Evolutionary conservation across 208 protist genomes (phyloP).

Genomic region (Acanthamoeba divionensis): DNA sequence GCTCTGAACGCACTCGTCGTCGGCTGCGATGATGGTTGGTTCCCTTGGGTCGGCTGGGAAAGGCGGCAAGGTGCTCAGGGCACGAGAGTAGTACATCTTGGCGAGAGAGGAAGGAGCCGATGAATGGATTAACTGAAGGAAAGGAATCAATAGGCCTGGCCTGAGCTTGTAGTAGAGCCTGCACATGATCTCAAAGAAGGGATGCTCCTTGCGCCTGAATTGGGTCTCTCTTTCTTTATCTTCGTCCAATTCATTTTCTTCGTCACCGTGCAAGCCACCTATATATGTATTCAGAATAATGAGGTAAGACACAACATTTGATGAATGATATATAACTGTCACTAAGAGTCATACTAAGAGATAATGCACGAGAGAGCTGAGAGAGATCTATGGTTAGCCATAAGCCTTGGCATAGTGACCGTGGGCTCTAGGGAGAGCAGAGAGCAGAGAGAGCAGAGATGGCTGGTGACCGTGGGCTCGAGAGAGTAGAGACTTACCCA

Average conservation of each 20-base stretch:
- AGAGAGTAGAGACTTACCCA: too few species aligned
- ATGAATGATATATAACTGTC: too few species aligned
- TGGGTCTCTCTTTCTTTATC: background rate
- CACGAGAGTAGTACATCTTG: background rate
- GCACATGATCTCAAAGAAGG: conserved; percentile 40
- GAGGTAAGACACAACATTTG: too few species aligned
- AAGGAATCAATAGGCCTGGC: conserved; percentile 2
- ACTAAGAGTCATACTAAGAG: too few species aligned
- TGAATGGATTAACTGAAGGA: background rate
- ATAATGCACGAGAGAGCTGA: too few species aligned
- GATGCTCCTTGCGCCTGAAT: background rate
- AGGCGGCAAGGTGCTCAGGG: background rate
- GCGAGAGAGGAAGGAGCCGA: background rate
- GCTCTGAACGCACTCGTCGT: background rate
- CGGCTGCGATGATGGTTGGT: background rate
- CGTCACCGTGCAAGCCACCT: too few species aligned
- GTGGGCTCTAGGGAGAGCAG: too few species aligned
- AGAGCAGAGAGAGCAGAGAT: too few species aligned
- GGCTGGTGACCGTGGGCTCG: too few species aligned
- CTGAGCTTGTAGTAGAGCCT: background rate
- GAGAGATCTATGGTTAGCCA: too few species aligned
- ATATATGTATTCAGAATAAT: too few species aligned
- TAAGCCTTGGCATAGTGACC: too few species aligned
- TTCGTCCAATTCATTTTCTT: background rate
- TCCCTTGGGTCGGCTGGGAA: background rate